These are phyloP conservation scores for Cytospora leucostoma DNA, from an alignment of 2,329 filamentous ascomycete genomes.

Conservation along the genomic window DNA sequence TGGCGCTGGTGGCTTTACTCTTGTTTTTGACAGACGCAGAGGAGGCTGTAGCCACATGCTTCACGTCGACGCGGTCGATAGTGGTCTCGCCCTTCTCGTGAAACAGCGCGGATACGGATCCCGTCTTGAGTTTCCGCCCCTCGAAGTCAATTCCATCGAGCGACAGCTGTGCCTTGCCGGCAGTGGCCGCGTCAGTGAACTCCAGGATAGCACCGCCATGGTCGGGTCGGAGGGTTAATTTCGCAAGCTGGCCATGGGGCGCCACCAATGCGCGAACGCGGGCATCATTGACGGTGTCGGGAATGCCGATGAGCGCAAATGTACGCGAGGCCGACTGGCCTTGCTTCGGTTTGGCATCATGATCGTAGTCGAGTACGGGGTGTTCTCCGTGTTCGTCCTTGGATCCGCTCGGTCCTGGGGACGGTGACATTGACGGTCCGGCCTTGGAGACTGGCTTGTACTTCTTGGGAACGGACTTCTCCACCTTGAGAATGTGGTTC, in stretches of 20 bases:
- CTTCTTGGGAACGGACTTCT: conserved; percentile 57
- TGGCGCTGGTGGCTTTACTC: conserved; percentile 32
- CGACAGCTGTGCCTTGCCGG: conserved; percentile 69
- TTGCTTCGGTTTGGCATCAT: conserved; percentile 19
- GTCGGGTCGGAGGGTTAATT: conserved; percentile 76
- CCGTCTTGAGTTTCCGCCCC: conserved; percentile 56
- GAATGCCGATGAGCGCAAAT: conserved; percentile 79
- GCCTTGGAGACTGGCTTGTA: conserved; percentile 56
- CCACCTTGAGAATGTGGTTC: conserved; percentile 67
- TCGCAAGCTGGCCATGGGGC: conserved; percentile 68
- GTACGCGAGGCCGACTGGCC: conserved; percentile 46
- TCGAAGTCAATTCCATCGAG: conserved; percentile 59
- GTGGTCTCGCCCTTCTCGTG: conserved; percentile 49
- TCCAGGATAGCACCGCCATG: conserved; percentile 87
- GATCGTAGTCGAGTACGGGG: conserved; percentile 39
- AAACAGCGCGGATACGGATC: conserved; percentile 56
- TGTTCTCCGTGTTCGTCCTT: conserved; percentile 42
- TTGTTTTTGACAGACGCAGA: conserved; percentile 35
- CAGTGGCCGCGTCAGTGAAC: conserved; percentile 68
- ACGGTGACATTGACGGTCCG: conserved; percentile 39
- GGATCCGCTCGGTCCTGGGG: conserved; percentile 35
- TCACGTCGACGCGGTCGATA: conserved; percentile 43
- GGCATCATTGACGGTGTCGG: conserved; percentile 89
- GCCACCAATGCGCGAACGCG: conserved; percentile 75
- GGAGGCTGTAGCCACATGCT: conserved; percentile 36